Evolutionary conservation across 148 eudicot species (phyloP), one percentile per base, ranked within the genome.

Genomic region (Persicaria tinctoria): DNA sequence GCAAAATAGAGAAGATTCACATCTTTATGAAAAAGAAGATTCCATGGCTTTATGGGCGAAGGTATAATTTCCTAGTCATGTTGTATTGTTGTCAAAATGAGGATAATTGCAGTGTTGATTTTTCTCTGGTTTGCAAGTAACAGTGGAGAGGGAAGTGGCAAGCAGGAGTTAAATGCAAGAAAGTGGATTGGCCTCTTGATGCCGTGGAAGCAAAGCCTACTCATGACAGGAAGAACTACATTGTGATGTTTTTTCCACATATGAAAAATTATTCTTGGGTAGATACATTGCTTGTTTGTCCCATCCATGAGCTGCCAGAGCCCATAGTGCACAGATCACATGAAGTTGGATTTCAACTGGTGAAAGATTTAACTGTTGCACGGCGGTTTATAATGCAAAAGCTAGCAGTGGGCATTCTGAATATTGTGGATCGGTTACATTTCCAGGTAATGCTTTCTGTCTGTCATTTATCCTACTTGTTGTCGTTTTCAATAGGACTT

Each of bases 141-240:
- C 85, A 96, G 99, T 88, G 97, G 97, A 86, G 95, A 80, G 99
- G 97, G 73, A 84, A 82, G 91, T 96, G 99, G 99, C 99, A 89
- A 85, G 87, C 97, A 64, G 99, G 97, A 76, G 89, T 96, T 62
- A 89, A 85, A 77, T 96, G 99, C 74, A 91, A 86, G 72, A 87
- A 91, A 84, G 89, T 85, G 78, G 99, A 96, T 72, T 96, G 99
- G 97, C 99, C 99, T 59, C 82, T 92, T 76, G 81, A 92, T 59
- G 86, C 91, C 50, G 78, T 90, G 74, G 90, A 85, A 87, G 97
- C 93, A 60, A 96, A 87, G 86, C 99, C 99, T 54, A 92, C 91
- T 70, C 93, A 89, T 79, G 97, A 81, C 78, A 83, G 92, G 82
- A 96, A 96, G 86, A 89, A 84, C 62, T 96, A 96, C 80, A 80